Evolutionary conservation across 164 flowering plant genomes (phyloP).

Genomic region (Aristolochia fimbriata): DNA sequence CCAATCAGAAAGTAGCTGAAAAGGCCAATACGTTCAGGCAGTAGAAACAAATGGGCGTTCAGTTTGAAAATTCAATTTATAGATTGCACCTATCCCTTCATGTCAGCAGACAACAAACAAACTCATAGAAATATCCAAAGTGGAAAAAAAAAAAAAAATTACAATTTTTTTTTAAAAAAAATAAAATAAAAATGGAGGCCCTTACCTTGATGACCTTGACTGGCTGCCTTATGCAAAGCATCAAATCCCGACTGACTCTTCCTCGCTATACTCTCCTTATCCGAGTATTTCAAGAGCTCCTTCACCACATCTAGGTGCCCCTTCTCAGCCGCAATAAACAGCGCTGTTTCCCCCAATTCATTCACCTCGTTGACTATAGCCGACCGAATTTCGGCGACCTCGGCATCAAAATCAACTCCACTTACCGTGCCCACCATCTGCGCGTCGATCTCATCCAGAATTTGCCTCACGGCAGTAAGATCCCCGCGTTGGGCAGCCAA

Average conservation of each 20-base stretch:
- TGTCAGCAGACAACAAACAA: too few relatives aligned
- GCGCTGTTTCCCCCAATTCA: constrained; percentile 41
- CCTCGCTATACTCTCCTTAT: constrained; percentile 28
- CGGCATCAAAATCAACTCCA: constrained; percentile 65
- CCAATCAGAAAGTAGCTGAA: too few relatives aligned
- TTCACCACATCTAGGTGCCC: constrained; percentile 35
- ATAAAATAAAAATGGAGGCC: background rate
- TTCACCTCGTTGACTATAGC: constrained; percentile 46
- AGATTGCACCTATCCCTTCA: too few relatives aligned
- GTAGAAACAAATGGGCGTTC: too few relatives aligned
- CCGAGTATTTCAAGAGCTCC: constrained; percentile 34
- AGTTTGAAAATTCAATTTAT: too few relatives aligned
- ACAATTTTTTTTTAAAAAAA: too few relatives aligned
- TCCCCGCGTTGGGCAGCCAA: constrained; percentile 71
- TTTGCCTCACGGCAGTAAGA: constrained; percentile 45
- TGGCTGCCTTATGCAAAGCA: constrained; percentile 65
- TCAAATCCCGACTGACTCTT: constrained; percentile 57
- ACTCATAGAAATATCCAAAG: too few relatives aligned
- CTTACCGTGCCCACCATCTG: constrained; percentile 44
- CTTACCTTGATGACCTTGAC: constrained; percentile 55
- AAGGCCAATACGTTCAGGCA: too few relatives aligned
- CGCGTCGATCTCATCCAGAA: constrained; percentile 50
- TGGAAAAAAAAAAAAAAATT: background rate
- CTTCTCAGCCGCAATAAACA: constrained; percentile 38
- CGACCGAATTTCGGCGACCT: constrained; percentile 51